Conservation (phyloP, 106 monocot genomes). For the Dactylorhiza incarnata region DNA sequence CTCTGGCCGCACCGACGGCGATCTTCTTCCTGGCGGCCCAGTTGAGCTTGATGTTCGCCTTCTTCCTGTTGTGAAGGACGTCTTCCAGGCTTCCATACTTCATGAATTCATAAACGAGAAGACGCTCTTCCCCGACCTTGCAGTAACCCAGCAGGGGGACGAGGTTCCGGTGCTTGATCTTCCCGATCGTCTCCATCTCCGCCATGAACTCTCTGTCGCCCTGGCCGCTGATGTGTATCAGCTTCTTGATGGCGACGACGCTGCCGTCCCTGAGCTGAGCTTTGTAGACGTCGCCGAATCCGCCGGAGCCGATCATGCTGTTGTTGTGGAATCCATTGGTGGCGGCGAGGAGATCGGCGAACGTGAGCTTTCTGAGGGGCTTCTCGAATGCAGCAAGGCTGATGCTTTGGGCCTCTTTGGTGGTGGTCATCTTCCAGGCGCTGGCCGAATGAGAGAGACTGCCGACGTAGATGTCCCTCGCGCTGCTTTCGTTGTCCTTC, state of each 20-base stretch:
- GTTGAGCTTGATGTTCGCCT: conserved; percentile 34
- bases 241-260: conserved; percentile 77
- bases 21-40: conserved; percentile 65
- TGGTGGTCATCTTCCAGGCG: conserved; percentile 65
- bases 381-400: conserved; percentile 74
- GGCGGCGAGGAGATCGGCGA: conserved; percentile 82
- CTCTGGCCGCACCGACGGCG: conserved; percentile 69
- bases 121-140: conserved; percentile 71
- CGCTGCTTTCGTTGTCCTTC: conserved; percentile 26
- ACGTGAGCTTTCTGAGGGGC: conserved; percentile 68
- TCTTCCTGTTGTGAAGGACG: conserved; percentile 45
- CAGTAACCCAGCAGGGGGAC: conserved; percentile 81
- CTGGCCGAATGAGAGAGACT: conserved; percentile 50
- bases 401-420: conserved; percentile 68
- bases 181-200: conserved; percentile 94
- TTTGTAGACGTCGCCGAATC: conserved; percentile 83
- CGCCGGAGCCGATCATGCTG: conserved; percentile 73
- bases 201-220: conserved; percentile 84
- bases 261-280: conserved; percentile 76
- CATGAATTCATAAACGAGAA: conserved; percentile 86
- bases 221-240: conserved; percentile 74
- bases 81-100: conserved; percentile 82
- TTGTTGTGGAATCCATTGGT: conserved; percentile 85
- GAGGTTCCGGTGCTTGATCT: conserved; percentile 84
- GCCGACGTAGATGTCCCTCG: conserved; percentile 42